These are phyloP conservation scores for Funneliformis mosseae DNA, from an alignment of 192 early-diverging fungal species.

Conservation along the genomic window DNA sequence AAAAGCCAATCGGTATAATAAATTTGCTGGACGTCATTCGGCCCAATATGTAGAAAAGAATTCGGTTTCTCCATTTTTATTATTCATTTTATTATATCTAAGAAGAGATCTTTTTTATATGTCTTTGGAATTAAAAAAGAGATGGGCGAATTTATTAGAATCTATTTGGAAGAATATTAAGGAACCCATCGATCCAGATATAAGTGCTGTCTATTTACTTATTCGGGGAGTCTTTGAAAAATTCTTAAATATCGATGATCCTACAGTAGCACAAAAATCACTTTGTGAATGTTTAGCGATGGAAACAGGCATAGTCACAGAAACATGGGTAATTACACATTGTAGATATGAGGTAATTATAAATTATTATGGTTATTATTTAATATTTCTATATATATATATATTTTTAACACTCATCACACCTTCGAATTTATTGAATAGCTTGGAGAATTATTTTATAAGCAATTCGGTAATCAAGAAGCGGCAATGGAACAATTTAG, in stretches of 20 bases:
- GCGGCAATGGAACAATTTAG: slow-evolving; percentile 48
- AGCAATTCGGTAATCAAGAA: slow-evolving; percentile 38
- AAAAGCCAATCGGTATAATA: slow-evolving; percentile 45
- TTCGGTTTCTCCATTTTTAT: slow-evolving; percentile 43
- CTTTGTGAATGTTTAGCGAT: slow-evolving; percentile 44
- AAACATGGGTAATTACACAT: slow-evolving; percentile 47
- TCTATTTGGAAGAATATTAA: slow-evolving; percentile 44
- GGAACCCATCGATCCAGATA: slow-evolving; percentile 37
- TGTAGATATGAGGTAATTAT: slow-evolving; percentile 50
- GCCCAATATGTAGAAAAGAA: slow-evolving; percentile 39
- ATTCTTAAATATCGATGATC: slow-evolving; percentile 38
- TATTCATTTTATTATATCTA: slow-evolving; percentile 44
- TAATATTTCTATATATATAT: neutral
- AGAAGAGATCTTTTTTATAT: slow-evolving; percentile 47
- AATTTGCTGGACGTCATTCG: slow-evolving; percentile 48
- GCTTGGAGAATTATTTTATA: slow-evolving; percentile 48
- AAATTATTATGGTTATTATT: neutral
- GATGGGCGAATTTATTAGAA: slow-evolving; percentile 38
- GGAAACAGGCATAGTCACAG: slow-evolving; percentile 39
- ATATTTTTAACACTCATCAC: neutral
- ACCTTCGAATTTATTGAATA: neutral
- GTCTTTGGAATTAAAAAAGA: slow-evolving; percentile 39
- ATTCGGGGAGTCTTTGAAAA: slow-evolving; percentile 44
- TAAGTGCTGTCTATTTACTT: slow-evolving; percentile 41
- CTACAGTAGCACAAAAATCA: slow-evolving; percentile 42